Base-by-base conservation (phyloP, 2,329 filamentous ascomycete genomes). In the Zopfia rhizophila region DNA sequence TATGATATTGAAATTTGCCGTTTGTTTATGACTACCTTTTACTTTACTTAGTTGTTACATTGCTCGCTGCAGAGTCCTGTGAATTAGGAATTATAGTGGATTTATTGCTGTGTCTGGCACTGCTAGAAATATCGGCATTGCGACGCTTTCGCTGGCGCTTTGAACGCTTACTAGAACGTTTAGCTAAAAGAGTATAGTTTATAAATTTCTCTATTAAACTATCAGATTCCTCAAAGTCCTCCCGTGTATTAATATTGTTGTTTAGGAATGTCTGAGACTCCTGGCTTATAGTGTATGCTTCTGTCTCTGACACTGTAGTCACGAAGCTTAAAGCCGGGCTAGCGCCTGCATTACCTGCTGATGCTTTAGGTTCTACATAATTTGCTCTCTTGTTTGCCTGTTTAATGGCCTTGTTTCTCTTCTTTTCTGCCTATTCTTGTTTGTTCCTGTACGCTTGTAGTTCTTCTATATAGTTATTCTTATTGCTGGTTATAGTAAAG, bases 61-160 rank as follows among this genome's bases (percentile, higher is more conserved):
- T n/a, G n/a, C n/a, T n/a, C n/a, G n/a, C n/a, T n/a, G n/a, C n/a
- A n/a, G n/a, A n/a, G n/a, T n/a, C n/a, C n/a, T n/a, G n/a, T n/a
- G n/a, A n/a, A n/a, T n/a, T n/a, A n/a, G n/a, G n/a, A n/a, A n/a
- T n/a, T n/a, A n/a, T n/a, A n/a, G n/a, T n/a, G n/a, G n/a, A n/a
- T n/a, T n/a, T n/a, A n/a, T n/a, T n/a, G n/a, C n/a, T n/a, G n/a
- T n/a, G n/a, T n/a, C n/a, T n/a, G n/a, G n/a, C n/a, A n/a, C n/a
- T n/a, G n/a, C n/a, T n/a, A n/a, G n/a, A n/a, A n/a, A n/a, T n/a
- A n/a, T n/a, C n/a, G n/a, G n/a, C n/a, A 29, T 45, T 45, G 40
- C 36, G 49, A 49, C 45, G 45, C 49, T 53, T 53, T 41, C 23
- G 35, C 38, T 24, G 42, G 33, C 16, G 41, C 30, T 38, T 38